These are phyloP conservation scores for Stachybotrys echinatus DNA, from an alignment of 2,329 filamentous ascomycete genomes.

Conservation along the genomic window DNA sequence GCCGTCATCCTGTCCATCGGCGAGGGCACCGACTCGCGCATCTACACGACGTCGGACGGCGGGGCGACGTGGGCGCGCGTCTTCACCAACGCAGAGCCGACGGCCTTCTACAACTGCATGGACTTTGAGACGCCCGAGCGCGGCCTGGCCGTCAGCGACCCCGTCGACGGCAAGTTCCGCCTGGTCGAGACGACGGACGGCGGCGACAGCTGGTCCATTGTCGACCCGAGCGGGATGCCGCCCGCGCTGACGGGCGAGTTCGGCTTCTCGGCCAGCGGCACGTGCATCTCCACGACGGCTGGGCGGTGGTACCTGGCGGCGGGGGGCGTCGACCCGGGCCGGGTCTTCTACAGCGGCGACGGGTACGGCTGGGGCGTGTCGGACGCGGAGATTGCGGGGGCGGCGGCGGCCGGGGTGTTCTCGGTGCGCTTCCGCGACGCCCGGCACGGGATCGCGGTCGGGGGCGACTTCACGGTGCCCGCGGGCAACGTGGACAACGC, in stretches of 20 bases:
- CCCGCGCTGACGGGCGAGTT: constrained; percentile 19
- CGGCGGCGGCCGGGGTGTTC: constrained; percentile 21
- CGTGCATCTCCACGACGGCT: constrained; percentile 20
- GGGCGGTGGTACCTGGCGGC: constrained; percentile 8
- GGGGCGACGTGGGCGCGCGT: constrained; percentile 18
- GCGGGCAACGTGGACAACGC: constrained; percentile 13
- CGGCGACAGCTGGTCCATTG: constrained; percentile 17
- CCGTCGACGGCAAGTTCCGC: constrained; percentile 24
- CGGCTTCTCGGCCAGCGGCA: constrained; percentile 26
- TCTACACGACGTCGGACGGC: constrained; percentile 22
- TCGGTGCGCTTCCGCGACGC: constrained; percentile 24
- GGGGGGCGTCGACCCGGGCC: constrained; percentile 14
- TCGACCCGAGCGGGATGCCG: constrained; percentile 18
- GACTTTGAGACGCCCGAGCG: constrained; percentile 17
- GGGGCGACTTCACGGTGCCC: constrained; percentile 21
- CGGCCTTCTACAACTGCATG: constrained; percentile 27
- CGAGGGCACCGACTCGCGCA: constrained; percentile 20
- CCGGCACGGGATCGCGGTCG: constrained; percentile 19
- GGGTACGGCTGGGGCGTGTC: constrained; percentile 20
- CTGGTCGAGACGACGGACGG: constrained; percentile 24
- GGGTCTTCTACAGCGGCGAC: constrained; percentile 1
- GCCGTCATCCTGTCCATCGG: constrained; percentile 33
- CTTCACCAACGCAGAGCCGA: constrained; percentile 20
- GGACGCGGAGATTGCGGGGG: constrained; percentile 17
- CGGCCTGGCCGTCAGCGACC: constrained; percentile 25